These are phyloP conservation scores for Xylariaceae sp. DNA, from an alignment of 2,329 filamentous ascomycete genomes.

Conservation along the genomic window DNA sequence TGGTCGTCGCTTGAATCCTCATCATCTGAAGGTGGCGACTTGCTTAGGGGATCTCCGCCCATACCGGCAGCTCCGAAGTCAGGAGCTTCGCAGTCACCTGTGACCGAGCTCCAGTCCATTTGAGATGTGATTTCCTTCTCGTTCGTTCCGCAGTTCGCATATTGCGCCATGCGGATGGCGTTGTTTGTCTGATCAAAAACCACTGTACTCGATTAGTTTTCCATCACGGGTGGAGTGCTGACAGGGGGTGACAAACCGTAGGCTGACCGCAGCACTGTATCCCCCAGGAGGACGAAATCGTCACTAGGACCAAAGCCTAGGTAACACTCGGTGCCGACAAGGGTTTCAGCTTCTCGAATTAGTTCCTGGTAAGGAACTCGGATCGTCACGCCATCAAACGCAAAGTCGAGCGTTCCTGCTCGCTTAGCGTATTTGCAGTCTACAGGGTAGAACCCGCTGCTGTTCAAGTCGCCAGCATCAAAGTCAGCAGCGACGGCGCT, in stretches of 20 bases:
- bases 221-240: background rate
- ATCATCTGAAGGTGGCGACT: too few species aligned
- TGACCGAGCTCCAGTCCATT: conserved; percentile 26
- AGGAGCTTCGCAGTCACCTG: conserved; percentile 27
- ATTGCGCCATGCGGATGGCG: conserved; percentile 46
- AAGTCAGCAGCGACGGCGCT: conserved; percentile 46
- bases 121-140: conserved; percentile 37
- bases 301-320: conserved; percentile 46
- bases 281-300: conserved; percentile 50
- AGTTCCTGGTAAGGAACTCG: conserved; percentile 47
- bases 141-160: conserved; percentile 45
- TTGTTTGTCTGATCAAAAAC: conserved; percentile 49
- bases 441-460: conserved; percentile 42
- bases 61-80: conserved; percentile 11
- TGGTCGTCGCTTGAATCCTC: background rate
- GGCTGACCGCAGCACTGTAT: conserved; percentile 52
- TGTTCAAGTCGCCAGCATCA: conserved; percentile 36
- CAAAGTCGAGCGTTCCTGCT: conserved; percentile 44
- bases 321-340: conserved; percentile 37
- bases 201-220: conserved; percentile 27
- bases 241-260: conserved; percentile 37
- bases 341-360: conserved; percentile 35
- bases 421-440: conserved; percentile 40
- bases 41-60: background rate
- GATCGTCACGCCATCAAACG: conserved; percentile 44